phyloP scores from a whole-genome alignment of 208 protist genomes.

The Trypanosoma vivax region DNA sequence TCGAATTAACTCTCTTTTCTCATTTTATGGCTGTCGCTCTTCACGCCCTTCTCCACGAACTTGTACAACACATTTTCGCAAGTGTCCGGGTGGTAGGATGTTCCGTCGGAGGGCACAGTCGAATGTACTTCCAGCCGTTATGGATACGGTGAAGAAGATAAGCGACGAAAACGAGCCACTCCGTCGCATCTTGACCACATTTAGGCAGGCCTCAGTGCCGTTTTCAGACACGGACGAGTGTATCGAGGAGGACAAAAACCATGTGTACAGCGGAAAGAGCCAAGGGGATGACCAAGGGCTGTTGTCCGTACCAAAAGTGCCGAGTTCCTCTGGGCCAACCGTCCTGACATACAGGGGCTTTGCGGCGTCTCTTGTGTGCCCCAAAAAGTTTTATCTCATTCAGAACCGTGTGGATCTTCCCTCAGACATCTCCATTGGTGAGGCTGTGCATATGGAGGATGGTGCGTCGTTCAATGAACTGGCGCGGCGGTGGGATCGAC shows the following conservation, averaged over 20 bases:
- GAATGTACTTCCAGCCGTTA: slow-evolving; percentile 9
- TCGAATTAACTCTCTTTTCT: background rate
- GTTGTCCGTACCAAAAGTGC: background rate
- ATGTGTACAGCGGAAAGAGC: background rate
- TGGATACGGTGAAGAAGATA: slow-evolving; percentile 7
- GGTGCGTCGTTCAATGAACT: slow-evolving; percentile 86
- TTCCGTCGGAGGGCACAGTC: slow-evolving; percentile 30
- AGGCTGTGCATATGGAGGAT: slow-evolving; percentile 76
- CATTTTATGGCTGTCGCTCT: slow-evolving; percentile 3
- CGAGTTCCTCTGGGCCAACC: background rate
- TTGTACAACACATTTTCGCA: background rate
- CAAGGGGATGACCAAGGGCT: background rate
- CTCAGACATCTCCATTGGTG: slow-evolving; percentile 59
- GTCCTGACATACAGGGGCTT: slow-evolving; percentile 61
- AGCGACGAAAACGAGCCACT: slow-evolving; percentile 15
- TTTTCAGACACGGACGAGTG: slow-evolving; percentile 67
- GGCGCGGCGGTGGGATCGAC: slow-evolving; percentile 74
- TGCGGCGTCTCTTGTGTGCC: slow-evolving; percentile 62
- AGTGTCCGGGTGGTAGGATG: slow-evolving; percentile 17
- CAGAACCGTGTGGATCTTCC: slow-evolving; percentile 56
- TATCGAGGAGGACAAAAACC: slow-evolving; percentile 19
- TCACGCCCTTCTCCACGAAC: background rate
- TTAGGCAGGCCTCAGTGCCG: slow-evolving; percentile 31
- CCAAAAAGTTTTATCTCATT: slow-evolving; percentile 81
- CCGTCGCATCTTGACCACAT: slow-evolving; percentile 22